A percentile compares a stretch with the other conserved stretches of the same genome.
Evolutionary conservation across 495 filamentous ascomycete genomes (phyloP).

Genomic region (Daldinia decipiens): DNA sequence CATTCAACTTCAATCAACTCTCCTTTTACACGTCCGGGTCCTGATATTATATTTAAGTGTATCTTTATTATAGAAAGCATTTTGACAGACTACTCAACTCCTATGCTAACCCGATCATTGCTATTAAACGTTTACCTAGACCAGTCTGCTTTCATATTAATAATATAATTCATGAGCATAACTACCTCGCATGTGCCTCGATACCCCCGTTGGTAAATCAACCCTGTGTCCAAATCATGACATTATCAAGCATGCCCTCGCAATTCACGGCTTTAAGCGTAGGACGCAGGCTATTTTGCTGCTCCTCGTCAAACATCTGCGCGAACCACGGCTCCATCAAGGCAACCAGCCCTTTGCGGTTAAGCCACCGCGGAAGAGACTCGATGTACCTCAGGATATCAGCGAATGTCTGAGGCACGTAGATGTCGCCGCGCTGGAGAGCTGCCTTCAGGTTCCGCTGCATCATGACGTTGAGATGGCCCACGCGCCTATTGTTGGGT

Average conservation of each 20-base stretch:
- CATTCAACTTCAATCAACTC: neutral
- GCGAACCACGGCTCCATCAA: slow-evolving; percentile 48
- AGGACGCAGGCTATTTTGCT: slow-evolving; percentile 51
- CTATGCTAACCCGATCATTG: neutral
- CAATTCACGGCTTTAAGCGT: slow-evolving; percentile 54
- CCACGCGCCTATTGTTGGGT: neutral
- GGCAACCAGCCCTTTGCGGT: slow-evolving; percentile 37
- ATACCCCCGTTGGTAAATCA: neutral
- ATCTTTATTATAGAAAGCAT: neutral
- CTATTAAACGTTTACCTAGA: neutral
- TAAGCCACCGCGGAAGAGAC: slow-evolving; percentile 43
- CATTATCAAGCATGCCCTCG: slow-evolving; percentile 47
- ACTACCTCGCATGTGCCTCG: neutral
- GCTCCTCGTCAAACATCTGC: slow-evolving; percentile 33
- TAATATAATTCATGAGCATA: neutral
- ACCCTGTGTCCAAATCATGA: slow-evolving; percentile 50
- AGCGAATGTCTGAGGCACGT: slow-evolving; percentile 1
- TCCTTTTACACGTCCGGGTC: neutral
- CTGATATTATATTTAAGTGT: neutral
- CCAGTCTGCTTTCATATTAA: neutral
- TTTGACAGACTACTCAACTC: neutral
- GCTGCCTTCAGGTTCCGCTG: neutral
- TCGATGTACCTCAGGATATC: slow-evolving; percentile 42
- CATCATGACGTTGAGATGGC: slow-evolving; percentile 5
- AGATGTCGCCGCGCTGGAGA: neutral